Evolutionary conservation across 805 yeast species (phyloP), one percentile per base, ranked within the genome.

Genomic region (Candida endomychidarum): DNA sequence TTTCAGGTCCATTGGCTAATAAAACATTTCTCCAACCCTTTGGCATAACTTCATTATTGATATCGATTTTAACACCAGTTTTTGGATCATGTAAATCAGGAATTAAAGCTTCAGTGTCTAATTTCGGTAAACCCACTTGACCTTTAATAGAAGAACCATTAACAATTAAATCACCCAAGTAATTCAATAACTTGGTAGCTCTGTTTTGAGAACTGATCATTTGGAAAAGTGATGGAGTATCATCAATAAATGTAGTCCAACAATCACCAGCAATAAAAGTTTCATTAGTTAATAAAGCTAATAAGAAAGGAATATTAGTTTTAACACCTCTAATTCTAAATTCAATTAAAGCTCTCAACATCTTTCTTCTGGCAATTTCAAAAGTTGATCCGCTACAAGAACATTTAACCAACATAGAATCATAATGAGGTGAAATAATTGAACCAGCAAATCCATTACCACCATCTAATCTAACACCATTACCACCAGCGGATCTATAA

Each of bases 191-290:
- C 67, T 93, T 91, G 67, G 86, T 95, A 47, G 99, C 99, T 72
- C 99, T 84, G 78, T 93, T 93, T 69, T 87, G 93, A 41, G 97
- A 91, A 17, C 83, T 72, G 60, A 90, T 86, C 93, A 95, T 86
- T 61, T 87, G 89, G 77, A 93, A 93, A 60, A 93, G 75, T 41
- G 87, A 79, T 38, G 99, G 99, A 41, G 99, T 91, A 66, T 93
- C 99, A 63, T 91, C 99, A 58, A 91, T 93, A 57, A 91, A 91
- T 17, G 99, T 91, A 42, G 99, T 91, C 99, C 99, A 91, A 71
- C 96, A 93, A 51, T 78, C 74, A 58, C 96, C 96, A 34, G 64
- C 59, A 54, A 88, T 82, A 57, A 91, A 91, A 16, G 90, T 86
- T 41, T 85, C 91, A 64, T 93, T 82, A 46, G 97, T 93, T 58